Percentiles rank a stretch among this genome's conserved stretches.
These are phyloP conservation scores for Pulveroboletus sp. DNA, from an alignment of 768 basidiomycete genomes.

Conservation along the genomic window DNA sequence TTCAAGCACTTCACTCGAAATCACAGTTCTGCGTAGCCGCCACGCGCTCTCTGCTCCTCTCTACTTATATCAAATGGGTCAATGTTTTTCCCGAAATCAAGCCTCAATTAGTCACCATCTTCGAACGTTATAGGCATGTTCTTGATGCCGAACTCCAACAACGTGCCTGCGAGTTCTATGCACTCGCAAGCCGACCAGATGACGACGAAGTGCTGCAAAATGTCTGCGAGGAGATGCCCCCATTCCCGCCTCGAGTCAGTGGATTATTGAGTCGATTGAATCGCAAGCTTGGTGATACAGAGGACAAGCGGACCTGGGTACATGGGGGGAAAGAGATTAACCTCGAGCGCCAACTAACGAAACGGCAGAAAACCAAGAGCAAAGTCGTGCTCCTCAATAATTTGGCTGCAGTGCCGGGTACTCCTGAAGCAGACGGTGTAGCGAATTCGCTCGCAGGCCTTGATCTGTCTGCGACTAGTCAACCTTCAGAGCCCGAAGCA, in stretches of 20 bases:
- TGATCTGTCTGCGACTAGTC: conserved; percentile 46
- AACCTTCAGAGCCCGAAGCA: conserved; percentile 13
- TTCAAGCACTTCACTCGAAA: conserved; percentile 87
- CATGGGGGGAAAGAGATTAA: conserved; percentile 94
- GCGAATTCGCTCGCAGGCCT: conserved; percentile 80
- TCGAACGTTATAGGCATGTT: conserved; percentile 96
- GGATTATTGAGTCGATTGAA: conserved; percentile 83
- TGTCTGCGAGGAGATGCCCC: conserved; percentile 98
- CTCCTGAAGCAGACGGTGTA: conserved; percentile 47
- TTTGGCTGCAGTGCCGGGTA: conserved; percentile 33
- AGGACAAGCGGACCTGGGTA: conserved; percentile 93
- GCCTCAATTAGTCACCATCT: conserved; percentile 86
- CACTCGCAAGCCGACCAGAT: conserved; percentile 76
- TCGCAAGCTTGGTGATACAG: conserved; percentile 86
- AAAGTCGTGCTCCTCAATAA: conserved; percentile 33
- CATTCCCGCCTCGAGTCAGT: conserved; percentile 93
- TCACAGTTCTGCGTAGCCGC: conserved; percentile 91
- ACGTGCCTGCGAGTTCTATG: conserved; percentile 95
- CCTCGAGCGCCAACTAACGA: conserved; percentile 63
- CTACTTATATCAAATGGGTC: conserved; percentile 99
- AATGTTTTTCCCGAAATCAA: conserved; percentile 99
- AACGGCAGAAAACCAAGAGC: conserved; percentile 42
- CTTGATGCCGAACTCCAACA: conserved; percentile 97
- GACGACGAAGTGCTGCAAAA: conserved; percentile 92
- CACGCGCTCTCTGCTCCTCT: conserved; percentile 87